Conservation (phyloP, 1,139 yeast genomes). For the Lodderomyces margitis region DNA sequence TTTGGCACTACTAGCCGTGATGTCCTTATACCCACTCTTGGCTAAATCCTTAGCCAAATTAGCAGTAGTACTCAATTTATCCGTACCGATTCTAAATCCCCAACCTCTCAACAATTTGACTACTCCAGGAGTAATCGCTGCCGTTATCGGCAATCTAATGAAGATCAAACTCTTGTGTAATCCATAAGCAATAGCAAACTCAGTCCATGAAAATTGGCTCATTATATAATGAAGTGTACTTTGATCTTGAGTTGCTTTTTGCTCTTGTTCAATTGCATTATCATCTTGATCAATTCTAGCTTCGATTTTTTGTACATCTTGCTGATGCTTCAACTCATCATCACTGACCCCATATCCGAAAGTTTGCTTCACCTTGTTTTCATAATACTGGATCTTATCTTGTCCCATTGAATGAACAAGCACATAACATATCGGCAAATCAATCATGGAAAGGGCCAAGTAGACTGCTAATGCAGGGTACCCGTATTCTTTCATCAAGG, state of each 20-base stretch:
- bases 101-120: conserved; percentile 63
- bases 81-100: conserved; percentile 79
- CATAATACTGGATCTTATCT: conserved; percentile 68
- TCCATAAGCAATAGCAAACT: conserved; percentile 88
- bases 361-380: conserved; percentile 55
- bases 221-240: conserved; percentile 6
- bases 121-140: conserved; percentile 85
- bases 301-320: conserved; percentile 31
- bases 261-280: conserved; percentile 8
- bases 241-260: conserved; percentile 1
- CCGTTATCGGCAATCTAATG: conserved; percentile 83
- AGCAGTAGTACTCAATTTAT: conserved; percentile 34
- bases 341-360: conserved; percentile 55
- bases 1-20: conserved; percentile 39
- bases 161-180: conserved; percentile 83
- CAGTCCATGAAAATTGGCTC: conserved; percentile 51
- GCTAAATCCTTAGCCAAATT: conserved; percentile 22
- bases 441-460: conserved; percentile 64
- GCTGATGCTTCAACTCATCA: conserved; percentile 36
- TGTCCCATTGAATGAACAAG: conserved; percentile 85
- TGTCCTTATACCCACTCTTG: conserved; percentile 23
- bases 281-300: conserved; percentile 19
- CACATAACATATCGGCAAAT: conserved; percentile 78
- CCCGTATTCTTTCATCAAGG: conserved; percentile 81
- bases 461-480: conserved; percentile 89